Evolutionary conservation across 2,329 filamentous ascomycete genomes (phyloP), one percentile per base, ranked within the genome.

Genomic region (Juglanconis juglandina): DNA sequence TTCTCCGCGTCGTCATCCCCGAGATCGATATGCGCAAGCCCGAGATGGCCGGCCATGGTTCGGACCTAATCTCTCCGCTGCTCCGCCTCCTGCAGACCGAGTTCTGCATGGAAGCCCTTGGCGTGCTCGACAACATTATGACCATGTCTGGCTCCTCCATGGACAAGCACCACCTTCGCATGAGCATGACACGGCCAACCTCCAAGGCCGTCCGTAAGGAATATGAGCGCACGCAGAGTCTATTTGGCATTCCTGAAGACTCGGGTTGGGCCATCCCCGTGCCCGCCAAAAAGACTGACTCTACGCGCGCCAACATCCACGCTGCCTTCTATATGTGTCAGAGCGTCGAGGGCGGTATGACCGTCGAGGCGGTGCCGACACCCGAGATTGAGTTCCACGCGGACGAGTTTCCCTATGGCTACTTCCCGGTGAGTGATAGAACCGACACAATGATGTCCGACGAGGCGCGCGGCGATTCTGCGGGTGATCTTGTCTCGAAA

Each of bases 231-330:
- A 96, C 92, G 0, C 90, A 96, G 72, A 97, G 92, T 69, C 77
- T 99, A 39, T 99, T 98, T 72, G 96, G 96, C 34, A 98, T 99
- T 61, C 95, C 95, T 0, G 94, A 98, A 71, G 88, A 92, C 30
- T 95, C 91, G 14, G 95, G 95, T 2, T 99, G 95, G 95, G 95
- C 95, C 0, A 92, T 99, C 49, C 94, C 95, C 0, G 86, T 96
- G 71, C 95, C 95, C 14, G 94, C 94, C 0, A 89, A 90, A 59
- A 94, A 96, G 76, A 95, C 93, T 0, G 88, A 89, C 57, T 85
- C 87, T 39, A 98, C 95, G 4, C 85, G 95, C 60, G 85, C 88
- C 60, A 99, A 99, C 68, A 95, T 99, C 2, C 94, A 98, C 72
- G 92, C 93, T 0, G 93, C 95, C 0, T 98, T 97, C 74, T 96